Evolutionary conservation across 1,284 basidiomycete genomes (phyloP).

Genomic region (Chalciporus sp.): DNA sequence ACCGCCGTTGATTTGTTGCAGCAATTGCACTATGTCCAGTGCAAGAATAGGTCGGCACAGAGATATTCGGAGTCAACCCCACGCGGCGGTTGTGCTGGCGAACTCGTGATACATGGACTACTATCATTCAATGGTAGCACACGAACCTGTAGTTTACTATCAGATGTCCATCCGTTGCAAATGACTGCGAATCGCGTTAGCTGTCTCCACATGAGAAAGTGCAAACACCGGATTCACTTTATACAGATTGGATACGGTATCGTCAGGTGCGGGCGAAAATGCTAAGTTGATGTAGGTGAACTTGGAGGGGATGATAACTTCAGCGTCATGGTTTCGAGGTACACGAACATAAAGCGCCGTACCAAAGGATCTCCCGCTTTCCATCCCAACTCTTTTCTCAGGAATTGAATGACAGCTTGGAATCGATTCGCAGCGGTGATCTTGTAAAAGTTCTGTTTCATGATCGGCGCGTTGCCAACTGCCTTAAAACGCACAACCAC

Average conservation of each 20-base stretch:
- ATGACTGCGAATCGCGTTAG: slow-evolving; percentile 57
- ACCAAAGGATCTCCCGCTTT: slow-evolving; percentile 89
- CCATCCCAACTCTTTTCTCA: slow-evolving; percentile 89
- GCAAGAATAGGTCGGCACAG: background rate
- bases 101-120: background rate
- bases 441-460: slow-evolving; percentile 99
- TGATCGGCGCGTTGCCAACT: slow-evolving; percentile 97
- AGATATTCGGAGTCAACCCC: slow-evolving; percentile 50
- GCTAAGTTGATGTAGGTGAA: slow-evolving; percentile 99
- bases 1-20: background rate
- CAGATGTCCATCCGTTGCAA: slow-evolving; percentile 89
- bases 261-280: slow-evolving; percentile 86
- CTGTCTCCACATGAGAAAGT: background rate
- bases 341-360: slow-evolving; percentile 32
- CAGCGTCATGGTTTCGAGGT: background rate
- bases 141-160: slow-evolving; percentile 95
- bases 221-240: slow-evolving; percentile 52
- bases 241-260: slow-evolving; percentile 85
- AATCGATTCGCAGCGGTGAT: slow-evolving; percentile 95
- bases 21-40: background rate
- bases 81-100: slow-evolving; percentile 67
- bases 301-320: slow-evolving; percentile 45
- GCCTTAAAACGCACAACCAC: slow-evolving; percentile 98
- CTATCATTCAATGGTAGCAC: background rate
- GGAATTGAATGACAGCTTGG: slow-evolving; percentile 93